A percentile compares a stretch with the other conserved stretches of the same genome.
phyloP scores from a whole-genome alignment of 2,329 filamentous ascomycete genomes.

The Aspergillus ruber region DNA sequence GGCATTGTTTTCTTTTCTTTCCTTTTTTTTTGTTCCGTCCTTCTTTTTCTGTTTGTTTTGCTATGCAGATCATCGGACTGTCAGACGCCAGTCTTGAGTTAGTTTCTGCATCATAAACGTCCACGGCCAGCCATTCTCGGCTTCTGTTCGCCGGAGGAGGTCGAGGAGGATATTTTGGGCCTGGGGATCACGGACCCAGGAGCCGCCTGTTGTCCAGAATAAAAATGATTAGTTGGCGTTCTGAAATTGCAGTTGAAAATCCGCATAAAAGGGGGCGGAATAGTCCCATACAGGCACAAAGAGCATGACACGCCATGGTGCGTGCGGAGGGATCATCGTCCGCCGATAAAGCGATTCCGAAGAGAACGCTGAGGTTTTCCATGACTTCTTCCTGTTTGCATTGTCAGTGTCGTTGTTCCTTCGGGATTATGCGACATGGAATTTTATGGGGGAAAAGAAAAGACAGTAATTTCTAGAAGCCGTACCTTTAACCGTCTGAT shows the following conservation, averaged over 20 bases:
- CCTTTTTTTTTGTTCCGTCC: neutral
- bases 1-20: neutral
- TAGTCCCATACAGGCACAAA: conserved; percentile 24
- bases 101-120: conserved; percentile 14
- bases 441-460: neutral
- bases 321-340: conserved; percentile 28
- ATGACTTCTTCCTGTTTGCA: conserved; percentile 17
- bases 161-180: conserved; percentile 17
- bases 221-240: neutral
- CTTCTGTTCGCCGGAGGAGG: conserved; percentile 15
- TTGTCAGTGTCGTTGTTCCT: neutral
- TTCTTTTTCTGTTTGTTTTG: neutral
- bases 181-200: conserved; percentile 26
- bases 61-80: neutral
- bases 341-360: conserved; percentile 27
- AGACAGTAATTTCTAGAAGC: neutral
- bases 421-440: neutral
- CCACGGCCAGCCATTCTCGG: conserved; percentile 19
- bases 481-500: conserved; percentile 18
- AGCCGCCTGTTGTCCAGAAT: conserved; percentile 14
- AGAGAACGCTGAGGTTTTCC: conserved; percentile 24
- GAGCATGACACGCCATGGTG: conserved; percentile 28
- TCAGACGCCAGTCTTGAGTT: conserved; percentile 11
- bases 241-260: neutral
- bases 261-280: neutral